Conservation (phyloP, 2,329 filamentous ascomycete genomes). For the Colletotrichum somersetense region DNA sequence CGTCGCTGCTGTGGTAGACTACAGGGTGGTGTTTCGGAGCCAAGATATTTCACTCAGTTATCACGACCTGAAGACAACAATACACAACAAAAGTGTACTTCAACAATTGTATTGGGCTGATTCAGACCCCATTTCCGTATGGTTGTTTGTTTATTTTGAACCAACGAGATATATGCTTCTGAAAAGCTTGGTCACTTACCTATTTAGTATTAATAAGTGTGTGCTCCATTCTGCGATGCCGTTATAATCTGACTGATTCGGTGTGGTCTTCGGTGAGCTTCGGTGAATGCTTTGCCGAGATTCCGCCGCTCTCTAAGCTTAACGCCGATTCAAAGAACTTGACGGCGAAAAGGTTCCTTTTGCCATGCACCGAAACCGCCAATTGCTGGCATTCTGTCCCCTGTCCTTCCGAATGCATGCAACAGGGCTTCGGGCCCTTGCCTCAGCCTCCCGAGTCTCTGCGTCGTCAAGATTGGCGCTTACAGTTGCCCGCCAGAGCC, state of each 20-base stretch:
- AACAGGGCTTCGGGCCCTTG: conserved; percentile 46
- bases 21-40: background rate
- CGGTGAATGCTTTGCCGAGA: conserved; percentile 42
- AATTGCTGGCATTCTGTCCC: conserved; percentile 40
- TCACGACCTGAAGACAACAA: background rate
- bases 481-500: conserved; percentile 36
- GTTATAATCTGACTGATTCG: conserved; percentile 5
- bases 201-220: conserved; percentile 18
- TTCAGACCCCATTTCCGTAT: too few species aligned
- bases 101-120: background rate
- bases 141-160: too few species aligned
- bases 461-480: conserved; percentile 32
- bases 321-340: conserved; percentile 26
- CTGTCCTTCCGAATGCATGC: conserved; percentile 46
- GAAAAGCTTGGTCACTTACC: background rate
- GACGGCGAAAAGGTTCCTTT: conserved; percentile 13
- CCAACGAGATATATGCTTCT: background rate
- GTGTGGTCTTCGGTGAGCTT: conserved; percentile 28
- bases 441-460: conserved; percentile 39
- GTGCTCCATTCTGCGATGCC: conserved; percentile 2
- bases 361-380: conserved; percentile 35
- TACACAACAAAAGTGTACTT: background rate
- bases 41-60: background rate
- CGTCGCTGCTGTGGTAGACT: background rate
- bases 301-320: conserved; percentile 40